Percentiles rank a stretch among this genome's conserved stretches.
phyloP scores from a whole-genome alignment of 495 filamentous ascomycete genomes.

The Tuber calosporum region DNA sequence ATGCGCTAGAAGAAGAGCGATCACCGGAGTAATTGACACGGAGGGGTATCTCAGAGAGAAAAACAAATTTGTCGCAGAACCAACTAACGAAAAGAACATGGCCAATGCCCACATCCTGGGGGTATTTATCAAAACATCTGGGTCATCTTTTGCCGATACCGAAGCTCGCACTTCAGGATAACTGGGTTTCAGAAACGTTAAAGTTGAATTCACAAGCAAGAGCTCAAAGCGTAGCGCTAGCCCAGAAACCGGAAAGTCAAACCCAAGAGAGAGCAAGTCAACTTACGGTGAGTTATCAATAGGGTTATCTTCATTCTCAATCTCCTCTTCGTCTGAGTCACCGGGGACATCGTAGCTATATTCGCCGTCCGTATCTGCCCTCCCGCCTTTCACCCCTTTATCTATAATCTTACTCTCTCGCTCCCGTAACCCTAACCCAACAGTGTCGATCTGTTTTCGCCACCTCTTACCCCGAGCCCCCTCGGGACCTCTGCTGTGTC shows the following conservation, averaged over 20 bases:
- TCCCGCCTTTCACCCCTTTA: background rate
- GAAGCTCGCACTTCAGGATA: conserved; percentile 71
- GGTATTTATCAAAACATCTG: conserved; percentile 69
- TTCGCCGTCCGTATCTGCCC: background rate
- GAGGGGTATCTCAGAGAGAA: conserved; percentile 79
- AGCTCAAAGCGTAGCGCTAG: background rate
- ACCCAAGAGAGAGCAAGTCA: background rate
- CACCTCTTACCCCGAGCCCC: background rate
- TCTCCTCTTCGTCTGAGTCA: conserved; percentile 21
- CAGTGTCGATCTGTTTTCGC: background rate
- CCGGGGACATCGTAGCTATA: background rate
- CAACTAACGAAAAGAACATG: conserved; percentile 67
- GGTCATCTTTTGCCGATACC: conserved; percentile 65
- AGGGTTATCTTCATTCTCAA: conserved; percentile 48
- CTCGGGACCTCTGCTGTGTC: background rate
- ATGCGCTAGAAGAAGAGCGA: conserved; percentile 73
- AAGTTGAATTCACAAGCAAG: background rate
- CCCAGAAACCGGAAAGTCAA: background rate
- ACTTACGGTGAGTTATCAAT: conserved; percentile 56
- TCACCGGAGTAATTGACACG: conserved; percentile 76
- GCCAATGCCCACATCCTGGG: conserved; percentile 80
- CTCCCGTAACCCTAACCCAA: background rate
- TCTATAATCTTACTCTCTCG: background rate
- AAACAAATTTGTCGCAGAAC: conserved; percentile 76
- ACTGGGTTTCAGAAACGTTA: conserved; percentile 16